These are phyloP conservation scores for Globisporangium megalacanthum DNA, from an alignment of 352 stramenopile genomes.

Conservation along the genomic window DNA sequence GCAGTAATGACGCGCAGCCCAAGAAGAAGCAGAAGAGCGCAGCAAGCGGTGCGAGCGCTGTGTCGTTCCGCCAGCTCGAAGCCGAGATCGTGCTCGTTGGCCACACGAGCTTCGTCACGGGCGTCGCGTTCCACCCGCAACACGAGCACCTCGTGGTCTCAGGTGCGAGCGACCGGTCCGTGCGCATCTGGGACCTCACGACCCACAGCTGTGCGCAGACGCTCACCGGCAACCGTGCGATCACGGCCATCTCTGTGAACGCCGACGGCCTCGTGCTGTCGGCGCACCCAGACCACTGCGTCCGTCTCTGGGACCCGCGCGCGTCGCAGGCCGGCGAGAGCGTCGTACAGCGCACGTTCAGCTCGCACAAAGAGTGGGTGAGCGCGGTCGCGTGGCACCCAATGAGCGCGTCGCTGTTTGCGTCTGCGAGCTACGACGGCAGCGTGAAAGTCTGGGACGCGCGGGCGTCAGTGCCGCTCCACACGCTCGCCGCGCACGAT, in stretches of 20 bases:
- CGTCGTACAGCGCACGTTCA: constrained; percentile 74
- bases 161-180: constrained; percentile 58
- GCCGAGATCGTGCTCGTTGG: constrained; percentile 70
- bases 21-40: constrained; percentile 67
- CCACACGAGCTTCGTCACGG: constrained; percentile 74
- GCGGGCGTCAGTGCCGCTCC: constrained; percentile 66
- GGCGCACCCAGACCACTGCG: constrained; percentile 71
- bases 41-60: constrained; percentile 15
- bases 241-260: constrained; percentile 71
- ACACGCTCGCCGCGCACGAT: constrained; percentile 70
- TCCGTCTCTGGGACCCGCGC: constrained; percentile 80
- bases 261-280: constrained; percentile 58
- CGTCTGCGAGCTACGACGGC: constrained; percentile 73
- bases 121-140: constrained; percentile 62
- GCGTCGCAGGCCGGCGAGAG: constrained; percentile 61
- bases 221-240: constrained; percentile 66
- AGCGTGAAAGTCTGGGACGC: constrained; percentile 79
- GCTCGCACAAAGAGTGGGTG: constrained; percentile 84
- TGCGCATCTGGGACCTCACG: constrained; percentile 75
- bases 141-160: constrained; percentile 54
- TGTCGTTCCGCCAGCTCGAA: constrained; percentile 67
- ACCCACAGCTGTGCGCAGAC: constrained; percentile 72
- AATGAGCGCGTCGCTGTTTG: constrained; percentile 50
- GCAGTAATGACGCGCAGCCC: constrained; percentile 23
- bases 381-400: constrained; percentile 71